phyloP scores from a whole-genome alignment of 2,329 filamentous ascomycete genomes.

The Hymenoscyphus linearis region DNA sequence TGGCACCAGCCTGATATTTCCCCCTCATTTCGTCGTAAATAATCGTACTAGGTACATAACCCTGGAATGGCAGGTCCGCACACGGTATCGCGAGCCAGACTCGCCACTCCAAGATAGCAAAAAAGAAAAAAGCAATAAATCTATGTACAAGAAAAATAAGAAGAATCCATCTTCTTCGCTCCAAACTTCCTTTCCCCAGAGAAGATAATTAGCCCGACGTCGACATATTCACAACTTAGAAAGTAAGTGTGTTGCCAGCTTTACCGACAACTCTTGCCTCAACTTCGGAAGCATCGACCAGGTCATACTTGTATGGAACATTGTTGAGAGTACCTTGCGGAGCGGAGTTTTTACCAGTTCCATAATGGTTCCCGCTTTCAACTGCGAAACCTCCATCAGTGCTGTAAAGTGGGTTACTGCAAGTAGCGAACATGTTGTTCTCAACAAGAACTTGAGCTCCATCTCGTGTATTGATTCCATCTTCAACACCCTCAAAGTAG shows the following conservation, averaged over 20 bases:
- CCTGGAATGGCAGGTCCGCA: no score
- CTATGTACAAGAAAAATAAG: not conserved
- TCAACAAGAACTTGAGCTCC: constrained; percentile 52
- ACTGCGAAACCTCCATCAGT: constrained; percentile 41
- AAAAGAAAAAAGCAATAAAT: not conserved
- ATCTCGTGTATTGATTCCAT: constrained; percentile 52
- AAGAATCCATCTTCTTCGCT: not conserved
- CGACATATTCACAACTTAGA: constrained; percentile 22
- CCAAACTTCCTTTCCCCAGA: not conserved
- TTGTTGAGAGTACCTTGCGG: constrained; percentile 44
- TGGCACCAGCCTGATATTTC: no score
- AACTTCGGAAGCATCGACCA: constrained; percentile 45
- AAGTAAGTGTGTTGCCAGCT: constrained; percentile 33
- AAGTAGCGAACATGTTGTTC: constrained; percentile 45
- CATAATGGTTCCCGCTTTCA: constrained; percentile 41
- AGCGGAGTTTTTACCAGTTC: constrained; percentile 43
- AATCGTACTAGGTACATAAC: no score
- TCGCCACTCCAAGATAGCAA: not conserved
- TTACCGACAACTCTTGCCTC: constrained; percentile 34
- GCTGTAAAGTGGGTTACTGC: constrained; percentile 40
- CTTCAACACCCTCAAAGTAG: constrained; percentile 40
- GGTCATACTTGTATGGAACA: constrained; percentile 49
- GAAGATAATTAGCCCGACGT: not conserved
- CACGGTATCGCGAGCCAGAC: not conserved
- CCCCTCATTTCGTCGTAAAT: no score